These are phyloP conservation scores for Trypanosoma theileri DNA, from an alignment of 208 protist genomes.

Conservation along the genomic window DNA sequence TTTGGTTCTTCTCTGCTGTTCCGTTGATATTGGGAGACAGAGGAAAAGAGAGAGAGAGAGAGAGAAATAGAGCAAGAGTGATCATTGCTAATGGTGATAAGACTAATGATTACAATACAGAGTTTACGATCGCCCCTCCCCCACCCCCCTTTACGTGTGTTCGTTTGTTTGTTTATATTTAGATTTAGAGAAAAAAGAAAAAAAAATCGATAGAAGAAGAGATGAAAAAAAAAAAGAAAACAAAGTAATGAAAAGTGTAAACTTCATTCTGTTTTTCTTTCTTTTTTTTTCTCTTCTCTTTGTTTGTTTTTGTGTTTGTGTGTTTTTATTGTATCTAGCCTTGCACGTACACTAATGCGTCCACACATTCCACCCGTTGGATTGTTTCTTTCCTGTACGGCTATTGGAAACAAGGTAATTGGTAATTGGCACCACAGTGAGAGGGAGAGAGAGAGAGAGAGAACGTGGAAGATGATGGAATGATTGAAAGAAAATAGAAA, in stretches of 20 bases:
- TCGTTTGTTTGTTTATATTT: too few species aligned
- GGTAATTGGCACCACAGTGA: too few species aligned
- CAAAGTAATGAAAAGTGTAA: too few species aligned
- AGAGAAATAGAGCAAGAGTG: background rate
- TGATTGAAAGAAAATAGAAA: too few species aligned
- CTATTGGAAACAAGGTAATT: too few species aligned
- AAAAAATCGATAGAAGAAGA: background rate
- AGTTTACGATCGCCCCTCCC: too few species aligned
- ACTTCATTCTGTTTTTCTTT: conserved; percentile 4
- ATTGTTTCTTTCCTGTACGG: background rate
- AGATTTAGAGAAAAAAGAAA: conserved; percentile 3
- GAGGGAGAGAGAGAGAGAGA: background rate
- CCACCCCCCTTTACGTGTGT: too few species aligned
- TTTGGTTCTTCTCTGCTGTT: too few species aligned
- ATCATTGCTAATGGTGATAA: conserved; percentile 1
- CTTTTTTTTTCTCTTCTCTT: conserved; percentile 16
- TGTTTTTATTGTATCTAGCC: background rate
- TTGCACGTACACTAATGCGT: too few species aligned
- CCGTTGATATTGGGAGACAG: background rate
- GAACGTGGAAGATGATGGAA: background rate
- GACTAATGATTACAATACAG: too few species aligned
- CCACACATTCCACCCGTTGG: too few species aligned
- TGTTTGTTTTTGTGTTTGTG: conserved; percentile 18
- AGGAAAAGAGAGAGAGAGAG: background rate
- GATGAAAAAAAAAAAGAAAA: background rate